A percentile compares a stretch with the other conserved stretches of the same genome.
These are phyloP conservation scores for Tricholoma terreum DNA, from an alignment of 768 basidiomycete species.

Conservation along the genomic window DNA sequence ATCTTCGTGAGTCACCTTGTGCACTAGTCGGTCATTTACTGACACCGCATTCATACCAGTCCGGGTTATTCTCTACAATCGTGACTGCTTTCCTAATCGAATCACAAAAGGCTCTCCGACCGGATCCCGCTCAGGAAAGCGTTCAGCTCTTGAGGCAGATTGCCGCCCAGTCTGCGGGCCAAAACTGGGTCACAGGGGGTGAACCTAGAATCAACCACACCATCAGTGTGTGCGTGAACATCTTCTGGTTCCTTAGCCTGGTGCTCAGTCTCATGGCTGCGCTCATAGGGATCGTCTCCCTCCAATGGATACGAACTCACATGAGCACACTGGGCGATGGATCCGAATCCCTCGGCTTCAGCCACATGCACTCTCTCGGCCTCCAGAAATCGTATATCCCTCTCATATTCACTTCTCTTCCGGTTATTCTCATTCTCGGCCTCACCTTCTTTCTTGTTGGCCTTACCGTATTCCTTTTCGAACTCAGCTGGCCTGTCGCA, in stretches of 20 bases:
- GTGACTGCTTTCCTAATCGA: not conserved
- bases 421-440: not conserved
- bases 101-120: not conserved
- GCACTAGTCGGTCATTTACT: not conserved
- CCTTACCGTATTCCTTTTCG: not conserved
- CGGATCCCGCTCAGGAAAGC: not conserved
- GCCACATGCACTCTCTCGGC: not conserved
- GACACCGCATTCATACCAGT: not conserved
- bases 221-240: not conserved
- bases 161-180: not conserved
- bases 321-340: not conserved
- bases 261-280: not conserved
- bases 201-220: not conserved
- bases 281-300: not conserved
- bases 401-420: not conserved
- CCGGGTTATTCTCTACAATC: not conserved
- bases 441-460: not conserved
- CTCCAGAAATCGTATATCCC: not conserved
- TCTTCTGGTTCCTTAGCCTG: not conserved
- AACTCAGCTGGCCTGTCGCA: not conserved
- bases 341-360: not conserved
- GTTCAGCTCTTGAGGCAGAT: not conserved
- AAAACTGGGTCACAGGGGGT: not conserved
- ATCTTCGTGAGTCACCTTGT: not conserved
- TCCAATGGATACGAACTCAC: not conserved